Evolutionary conservation across 148 eudicot species (phyloP), one percentile per base, ranked within the genome.

Genomic region (Hydrangea macrophylla): DNA sequence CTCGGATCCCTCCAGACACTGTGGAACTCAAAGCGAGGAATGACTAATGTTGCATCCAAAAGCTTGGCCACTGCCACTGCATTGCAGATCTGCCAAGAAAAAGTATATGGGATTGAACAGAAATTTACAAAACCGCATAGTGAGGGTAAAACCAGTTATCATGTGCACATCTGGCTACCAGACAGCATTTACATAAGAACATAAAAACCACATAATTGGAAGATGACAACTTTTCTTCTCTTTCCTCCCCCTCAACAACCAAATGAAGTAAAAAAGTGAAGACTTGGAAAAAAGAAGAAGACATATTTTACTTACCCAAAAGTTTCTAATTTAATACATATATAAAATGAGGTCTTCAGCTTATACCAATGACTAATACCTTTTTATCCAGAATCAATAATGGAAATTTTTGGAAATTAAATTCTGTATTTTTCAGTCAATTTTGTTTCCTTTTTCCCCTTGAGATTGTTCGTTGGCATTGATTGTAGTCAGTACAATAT

Each of bases 21-120:
- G 76, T 92, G 88, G 78, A 81, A 79, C 35, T 89, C 88, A 70
- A 92, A 83, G 36, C 70, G 84, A 40, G 97, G 97, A 65, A 92
- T 83, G 62, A 92, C 84, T 25, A 92, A 69, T 26, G 92, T 88
- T 37, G 85, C 90, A 73, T 86, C 85, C 64, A 92, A 59, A 58
- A 86, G 83, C 25, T 86, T 88, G 66, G 97, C 97, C 77, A 92
- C 84, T 37, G 90, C 97, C 63, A 92, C 97, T 26, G 97, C 92
- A 86, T 92, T 92, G 79, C 95, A 92, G 62, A 88, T 88, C 97
- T 91, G 83, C 73, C 72, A n/a, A 69, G 44, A 44, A 6, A 27
- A 58, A 35, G 28, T 3, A 30, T 26, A 18, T 44, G 39, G 45
- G 33, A 48, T 71, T 33, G 62, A 10, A 23, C 40, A 74, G 18